Evolutionary conservation across 495 filamentous ascomycete species (phyloP).

Genomic region (Clavariopsis aquatica): DNA sequence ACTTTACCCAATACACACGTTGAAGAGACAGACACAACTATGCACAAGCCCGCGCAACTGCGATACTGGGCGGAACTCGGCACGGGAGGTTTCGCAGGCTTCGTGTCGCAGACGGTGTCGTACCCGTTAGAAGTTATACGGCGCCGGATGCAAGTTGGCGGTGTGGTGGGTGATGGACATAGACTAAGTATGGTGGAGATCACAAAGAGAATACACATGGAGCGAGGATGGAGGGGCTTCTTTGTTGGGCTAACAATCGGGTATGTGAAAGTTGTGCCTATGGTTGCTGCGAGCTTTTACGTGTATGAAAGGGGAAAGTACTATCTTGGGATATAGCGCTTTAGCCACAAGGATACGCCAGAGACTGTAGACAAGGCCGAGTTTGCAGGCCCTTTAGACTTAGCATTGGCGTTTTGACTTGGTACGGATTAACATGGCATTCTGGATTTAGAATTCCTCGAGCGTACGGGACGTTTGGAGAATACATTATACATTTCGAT

Average conservation of each 20-base stretch:
- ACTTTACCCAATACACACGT: slow-evolving; percentile 53
- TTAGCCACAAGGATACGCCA: not conserved
- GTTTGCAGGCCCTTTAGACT: not conserved
- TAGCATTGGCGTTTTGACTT: slow-evolving; percentile 1
- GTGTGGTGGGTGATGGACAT: slow-evolving; percentile 86
- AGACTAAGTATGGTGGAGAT: slow-evolving; percentile 79
- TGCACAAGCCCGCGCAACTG: slow-evolving; percentile 64
- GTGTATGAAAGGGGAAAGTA: slow-evolving; percentile 83
- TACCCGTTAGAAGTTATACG: slow-evolving; percentile 93
- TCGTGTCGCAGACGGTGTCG: slow-evolving; percentile 84
- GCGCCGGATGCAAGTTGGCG: slow-evolving; percentile 92
- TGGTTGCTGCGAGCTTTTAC: slow-evolving; percentile 78
- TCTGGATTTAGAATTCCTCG: not conserved
- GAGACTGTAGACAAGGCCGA: not conserved
- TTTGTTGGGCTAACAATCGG: slow-evolving; percentile 93
- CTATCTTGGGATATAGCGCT: slow-evolving; percentile 63
- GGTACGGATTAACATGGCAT: not conserved
- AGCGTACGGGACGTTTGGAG: not conserved
- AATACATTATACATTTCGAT: not conserved
- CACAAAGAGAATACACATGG: slow-evolving; percentile 66
- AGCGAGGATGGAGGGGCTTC: slow-evolving; percentile 78
- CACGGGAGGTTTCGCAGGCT: slow-evolving; percentile 79
- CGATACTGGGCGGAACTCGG: slow-evolving; percentile 79
- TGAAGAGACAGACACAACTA: slow-evolving; percentile 45
- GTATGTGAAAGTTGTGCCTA: slow-evolving; percentile 89